Base-by-base conservation (phyloP, 139 green algal genomes). In the Chlorella sp. region DNA sequence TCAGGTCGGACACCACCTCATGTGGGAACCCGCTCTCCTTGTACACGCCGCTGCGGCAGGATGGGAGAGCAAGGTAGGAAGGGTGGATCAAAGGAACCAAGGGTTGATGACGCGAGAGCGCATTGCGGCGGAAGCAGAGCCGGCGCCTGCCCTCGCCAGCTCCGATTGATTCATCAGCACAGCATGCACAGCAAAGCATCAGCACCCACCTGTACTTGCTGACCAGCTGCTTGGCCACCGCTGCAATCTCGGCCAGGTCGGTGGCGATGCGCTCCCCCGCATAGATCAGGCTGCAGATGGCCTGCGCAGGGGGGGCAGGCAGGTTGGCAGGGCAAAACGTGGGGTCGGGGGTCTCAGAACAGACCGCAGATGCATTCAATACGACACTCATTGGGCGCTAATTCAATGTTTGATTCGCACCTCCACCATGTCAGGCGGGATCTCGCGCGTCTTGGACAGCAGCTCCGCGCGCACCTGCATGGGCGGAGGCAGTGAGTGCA, bases 351-450 rank as follows among this genome's bases (percentile, higher is more conserved):
- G n/a, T n/a, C n/a, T n/a, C n/a, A n/a, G n/a, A n/a, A n/a, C n/a
- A n/a, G n/a, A n/a, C n/a, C n/a, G n/a, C n/a, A n/a, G n/a, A n/a
- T 51, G 44, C 44, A 51, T 51, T 51, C 44, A 51, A n/a, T n/a
- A n/a, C n/a, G n/a, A n/a, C n/a, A n/a, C 0, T 26, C 28, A 28
- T 26, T 26, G 16, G 28, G 28, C 28, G 4, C 25, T 28, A 36
- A 71, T 4, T 17, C 15, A 0, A n/a, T 55, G 11, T 47, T 3
- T 30, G 30, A 25, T 11, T 13, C 74, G 4, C 51, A 81, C 84
- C 85, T 97, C 94, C 30, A 90, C 87, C 92, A 97, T 94, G 87
- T 98, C 94, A 0, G 85, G 79, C 3, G 95, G 93, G 16, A 95
- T 86, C 38, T 95, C 92, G 81, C 94, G 93, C 71, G 82, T 92